Evolutionary conservation across 1,284 basidiomycete genomes (phyloP).

Genomic region (Waitea zeae): DNA sequence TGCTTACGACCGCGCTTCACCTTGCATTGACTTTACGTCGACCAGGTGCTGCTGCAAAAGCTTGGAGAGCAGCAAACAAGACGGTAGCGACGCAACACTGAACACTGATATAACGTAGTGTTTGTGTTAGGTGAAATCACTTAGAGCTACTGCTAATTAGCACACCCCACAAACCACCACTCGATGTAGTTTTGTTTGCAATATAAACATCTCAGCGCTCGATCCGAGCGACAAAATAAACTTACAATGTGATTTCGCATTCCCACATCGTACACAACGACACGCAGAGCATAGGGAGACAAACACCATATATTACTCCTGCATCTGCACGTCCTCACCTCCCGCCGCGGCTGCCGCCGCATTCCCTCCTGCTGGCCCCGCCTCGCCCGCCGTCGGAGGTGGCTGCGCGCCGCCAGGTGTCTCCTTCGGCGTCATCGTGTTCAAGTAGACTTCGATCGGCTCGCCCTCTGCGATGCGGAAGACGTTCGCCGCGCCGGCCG

Average conservation of each 20-base stretch:
- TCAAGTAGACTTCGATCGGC: slow-evolving; percentile 49
- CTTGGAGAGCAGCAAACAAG: slow-evolving; percentile 43
- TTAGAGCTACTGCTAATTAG: too few species aligned
- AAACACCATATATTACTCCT: too few species aligned
- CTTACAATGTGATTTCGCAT: too few species aligned
- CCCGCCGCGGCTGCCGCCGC: slow-evolving; percentile 24
- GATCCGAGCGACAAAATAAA: too few species aligned
- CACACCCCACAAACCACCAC: too few species aligned
- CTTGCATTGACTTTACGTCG: slow-evolving; percentile 56
- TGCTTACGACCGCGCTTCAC: slow-evolving; percentile 78
- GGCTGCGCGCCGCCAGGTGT: slow-evolving; percentile 18
- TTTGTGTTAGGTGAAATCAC: too few species aligned
- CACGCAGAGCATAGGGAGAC: too few species aligned
- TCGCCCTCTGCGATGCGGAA: slow-evolving; percentile 77
- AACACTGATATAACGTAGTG: too few species aligned
- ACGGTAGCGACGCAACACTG: too few species aligned
- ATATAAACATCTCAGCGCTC: too few species aligned
- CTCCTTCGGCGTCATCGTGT: slow-evolving; percentile 54
- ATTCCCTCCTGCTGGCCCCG: slow-evolving; percentile 17
- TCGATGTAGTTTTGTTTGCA: too few species aligned
- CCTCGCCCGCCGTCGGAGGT: slow-evolving; percentile 9
- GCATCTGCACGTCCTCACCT: slow-evolving; percentile 78
- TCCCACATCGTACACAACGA: too few species aligned
- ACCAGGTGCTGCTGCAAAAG: slow-evolving; percentile 51
- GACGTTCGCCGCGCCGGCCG: slow-evolving; percentile 26